phyloP scores from a whole-genome alignment of 2,329 filamentous ascomycete genomes.

The Zasmidium cellare region DNA sequence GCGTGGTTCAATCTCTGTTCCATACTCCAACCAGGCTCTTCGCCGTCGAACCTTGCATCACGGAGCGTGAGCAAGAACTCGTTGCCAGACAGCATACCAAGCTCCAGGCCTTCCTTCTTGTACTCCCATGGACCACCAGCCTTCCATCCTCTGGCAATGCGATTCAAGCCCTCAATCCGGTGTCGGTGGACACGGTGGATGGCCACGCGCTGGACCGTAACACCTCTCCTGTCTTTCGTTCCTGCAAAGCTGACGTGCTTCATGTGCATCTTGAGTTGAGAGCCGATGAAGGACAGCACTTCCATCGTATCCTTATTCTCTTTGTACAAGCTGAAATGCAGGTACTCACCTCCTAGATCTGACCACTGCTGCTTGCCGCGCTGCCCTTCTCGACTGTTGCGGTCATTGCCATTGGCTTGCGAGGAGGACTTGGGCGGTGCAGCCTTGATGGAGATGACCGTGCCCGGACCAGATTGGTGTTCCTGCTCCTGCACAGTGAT shows the following conservation, averaged over 20 bases:
- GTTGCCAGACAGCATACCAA: constrained; percentile 85
- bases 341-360: constrained; percentile 72
- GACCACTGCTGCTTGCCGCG: constrained; percentile 59
- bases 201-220: constrained; percentile 80
- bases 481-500: constrained; percentile 68
- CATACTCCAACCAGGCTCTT: constrained; percentile 32
- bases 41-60: constrained; percentile 68
- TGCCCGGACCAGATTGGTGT: constrained; percentile 49
- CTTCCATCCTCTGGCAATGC: constrained; percentile 58
- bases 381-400: constrained; percentile 21
- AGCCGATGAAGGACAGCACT: constrained; percentile 73
- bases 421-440: constrained; percentile 32
- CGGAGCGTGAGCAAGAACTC: constrained; percentile 91
- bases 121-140: constrained; percentile 79
- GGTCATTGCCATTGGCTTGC: constrained; percentile 16
- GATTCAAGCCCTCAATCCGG: constrained; percentile 65
- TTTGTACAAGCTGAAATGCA: constrained; percentile 93
- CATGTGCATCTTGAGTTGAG: constrained; percentile 66
- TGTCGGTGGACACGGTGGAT: constrained; percentile 61
- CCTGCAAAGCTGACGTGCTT: constrained; percentile 80
- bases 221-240: constrained; percentile 86
- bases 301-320: constrained; percentile 98
- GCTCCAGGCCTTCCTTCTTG: constrained; percentile 66
- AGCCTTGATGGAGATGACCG: constrained; percentile 61
- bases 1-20: constrained; percentile 48